Conservation (phyloP, 2,329 filamentous ascomycete genomes). For the Colletotrichum truncatum region DNA sequence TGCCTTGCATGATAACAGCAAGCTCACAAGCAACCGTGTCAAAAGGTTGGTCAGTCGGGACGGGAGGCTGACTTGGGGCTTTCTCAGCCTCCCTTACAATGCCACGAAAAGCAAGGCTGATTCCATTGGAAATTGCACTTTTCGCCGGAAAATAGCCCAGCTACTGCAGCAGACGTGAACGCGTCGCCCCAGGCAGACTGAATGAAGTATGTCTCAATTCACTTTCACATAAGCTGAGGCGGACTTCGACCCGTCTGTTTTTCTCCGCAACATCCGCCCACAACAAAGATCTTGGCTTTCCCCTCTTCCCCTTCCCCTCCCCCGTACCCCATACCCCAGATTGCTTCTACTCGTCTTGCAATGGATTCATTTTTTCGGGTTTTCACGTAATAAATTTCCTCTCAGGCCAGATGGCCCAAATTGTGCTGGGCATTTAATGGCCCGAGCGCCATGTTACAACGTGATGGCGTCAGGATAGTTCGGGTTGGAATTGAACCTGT, state of each 20-base stretch:
- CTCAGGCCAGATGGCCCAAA: neutral
- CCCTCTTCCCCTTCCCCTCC: neutral
- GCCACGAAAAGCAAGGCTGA: neutral
- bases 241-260: too few relatives aligned
- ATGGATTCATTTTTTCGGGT: neutral
- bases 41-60: too few relatives aligned
- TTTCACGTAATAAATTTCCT: neutral
- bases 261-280: neutral
- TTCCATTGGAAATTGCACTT: neutral
- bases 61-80: too few relatives aligned
- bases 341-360: neutral
- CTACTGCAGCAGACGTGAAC: too few relatives aligned
- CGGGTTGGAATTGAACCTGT: conserved; percentile 12
- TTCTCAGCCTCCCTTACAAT: neutral
- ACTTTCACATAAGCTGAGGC: too few relatives aligned
- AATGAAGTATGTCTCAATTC: too few relatives aligned
- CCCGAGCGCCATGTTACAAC: conserved; percentile 6
- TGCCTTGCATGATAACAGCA: too few relatives aligned
- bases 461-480: conserved; percentile 5
- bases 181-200: too few relatives aligned
- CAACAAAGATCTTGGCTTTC: neutral
- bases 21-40: too few relatives aligned
- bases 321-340: conserved; percentile 19
- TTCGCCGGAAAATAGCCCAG: too few relatives aligned
- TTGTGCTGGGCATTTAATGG: neutral